These are phyloP conservation scores for Fusarium sp. DNA, from an alignment of 2,329 filamentous ascomycete genomes.

Conservation along the genomic window DNA sequence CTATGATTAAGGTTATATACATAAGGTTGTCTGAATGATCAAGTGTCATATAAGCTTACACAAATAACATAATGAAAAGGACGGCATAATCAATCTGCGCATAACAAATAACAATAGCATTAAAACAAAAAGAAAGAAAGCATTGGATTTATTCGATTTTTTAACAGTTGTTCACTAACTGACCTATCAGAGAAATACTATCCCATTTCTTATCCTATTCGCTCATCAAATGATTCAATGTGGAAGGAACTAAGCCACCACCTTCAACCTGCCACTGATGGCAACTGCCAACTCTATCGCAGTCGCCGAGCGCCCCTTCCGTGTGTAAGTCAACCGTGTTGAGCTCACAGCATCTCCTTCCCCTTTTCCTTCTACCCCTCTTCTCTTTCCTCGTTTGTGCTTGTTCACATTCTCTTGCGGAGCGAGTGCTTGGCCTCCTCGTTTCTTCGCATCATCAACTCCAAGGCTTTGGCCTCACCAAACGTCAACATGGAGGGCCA, in stretches of 20 bases:
- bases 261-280: conserved; percentile 26
- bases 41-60: background rate
- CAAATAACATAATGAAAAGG: background rate
- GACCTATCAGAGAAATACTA: background rate
- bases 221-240: background rate
- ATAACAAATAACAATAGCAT: background rate
- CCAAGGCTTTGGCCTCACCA: background rate
- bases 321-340: background rate
- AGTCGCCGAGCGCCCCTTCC: conserved; percentile 9
- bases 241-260: conserved; percentile 16
- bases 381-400: background rate
- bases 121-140: background rate
- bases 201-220: background rate
- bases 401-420: background rate
- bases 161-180: background rate
- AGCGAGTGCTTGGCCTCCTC: background rate
- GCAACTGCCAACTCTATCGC: conserved; percentile 31
- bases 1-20: background rate
- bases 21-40: background rate
- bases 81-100: background rate
- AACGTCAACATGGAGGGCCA: conserved; percentile 25
- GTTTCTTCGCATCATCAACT: background rate
- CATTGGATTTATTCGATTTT: accelerated
- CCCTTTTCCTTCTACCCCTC: background rate
- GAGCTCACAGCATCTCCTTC: background rate